phyloP scores from a whole-genome alignment of 2,329 filamentous ascomycete genomes.

The Aspergillus felis region DNA sequence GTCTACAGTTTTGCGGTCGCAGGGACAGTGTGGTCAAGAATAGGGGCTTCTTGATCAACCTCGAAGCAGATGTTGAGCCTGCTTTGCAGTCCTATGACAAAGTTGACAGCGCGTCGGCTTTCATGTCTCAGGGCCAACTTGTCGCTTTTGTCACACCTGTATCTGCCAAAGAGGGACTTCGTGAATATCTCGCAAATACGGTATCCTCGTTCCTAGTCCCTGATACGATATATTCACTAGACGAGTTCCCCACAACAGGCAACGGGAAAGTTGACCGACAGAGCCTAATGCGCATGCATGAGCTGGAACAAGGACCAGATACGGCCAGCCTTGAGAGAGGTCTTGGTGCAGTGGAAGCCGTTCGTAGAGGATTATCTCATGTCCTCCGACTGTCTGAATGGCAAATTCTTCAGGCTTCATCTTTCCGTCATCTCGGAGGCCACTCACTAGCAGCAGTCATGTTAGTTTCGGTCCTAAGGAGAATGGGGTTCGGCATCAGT shows the following conservation, averaged over 20 bases:
- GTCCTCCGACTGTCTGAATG: background rate
- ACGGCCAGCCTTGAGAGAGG: background rate
- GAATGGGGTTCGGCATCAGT: conserved; percentile 1
- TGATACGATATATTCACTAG: conserved; percentile 1
- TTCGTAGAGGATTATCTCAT: background rate
- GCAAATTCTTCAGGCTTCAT: background rate
- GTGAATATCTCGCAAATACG: background rate
- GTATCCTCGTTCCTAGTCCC: conserved; percentile 12
- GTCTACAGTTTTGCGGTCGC: conserved; percentile 25
- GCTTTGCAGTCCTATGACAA: conserved; percentile 14
- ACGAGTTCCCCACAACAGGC: conserved; percentile 1
- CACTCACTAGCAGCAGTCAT: conserved; percentile 3
- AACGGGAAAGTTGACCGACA: conserved; percentile 8
- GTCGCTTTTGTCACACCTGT: conserved; percentile 3
- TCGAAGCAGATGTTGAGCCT: conserved; percentile 30
- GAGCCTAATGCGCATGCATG: background rate
- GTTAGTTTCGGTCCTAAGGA: background rate
- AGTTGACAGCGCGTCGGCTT: conserved; percentile 13
- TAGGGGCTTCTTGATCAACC: conserved; percentile 34
- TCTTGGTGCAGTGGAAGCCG: background rate
- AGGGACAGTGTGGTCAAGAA: conserved; percentile 30
- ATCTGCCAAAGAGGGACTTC: background rate
- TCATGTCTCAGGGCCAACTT: conserved; percentile 1
- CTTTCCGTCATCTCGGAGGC: conserved; percentile 1
- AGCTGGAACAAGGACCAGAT: background rate